Percentiles rank a stretch among this genome's conserved stretches.
phyloP scores from a whole-genome alignment of 2,329 filamentous ascomycete genomes.

The Aureobasidium sp. region DNA sequence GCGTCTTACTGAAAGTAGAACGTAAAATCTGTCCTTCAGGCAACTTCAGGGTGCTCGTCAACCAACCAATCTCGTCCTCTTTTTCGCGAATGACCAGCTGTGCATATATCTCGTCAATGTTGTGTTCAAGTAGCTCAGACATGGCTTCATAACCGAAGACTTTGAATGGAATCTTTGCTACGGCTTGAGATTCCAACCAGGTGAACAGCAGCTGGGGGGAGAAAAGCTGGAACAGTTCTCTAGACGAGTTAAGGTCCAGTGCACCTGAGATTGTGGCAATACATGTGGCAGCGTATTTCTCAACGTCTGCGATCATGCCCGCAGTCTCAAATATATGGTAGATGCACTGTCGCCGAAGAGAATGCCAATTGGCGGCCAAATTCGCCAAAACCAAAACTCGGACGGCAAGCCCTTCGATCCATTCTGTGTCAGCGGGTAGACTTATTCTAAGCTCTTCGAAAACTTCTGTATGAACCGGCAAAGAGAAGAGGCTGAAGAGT shows the following conservation, averaged over 20 bases:
- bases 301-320: conserved; percentile 58
- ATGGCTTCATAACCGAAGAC: conserved; percentile 74
- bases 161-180: conserved; percentile 70
- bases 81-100: conserved; percentile 76
- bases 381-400: conserved; percentile 68
- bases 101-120: conserved; percentile 69
- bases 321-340: conserved; percentile 94
- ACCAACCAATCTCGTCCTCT: conserved; percentile 50
- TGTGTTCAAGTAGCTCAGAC: conserved; percentile 58
- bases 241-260: conserved; percentile 57
- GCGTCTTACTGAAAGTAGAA: conserved; percentile 64
- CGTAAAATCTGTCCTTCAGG: conserved; percentile 52
- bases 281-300: conserved; percentile 64
- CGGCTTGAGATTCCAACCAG: conserved; percentile 62
- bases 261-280: conserved; percentile 57
- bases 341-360: conserved; percentile 73
- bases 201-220: conserved; percentile 84
- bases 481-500: conserved; percentile 74
- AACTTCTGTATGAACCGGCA: conserved; percentile 74
- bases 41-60: conserved; percentile 52
- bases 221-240: conserved; percentile 72
- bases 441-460: conserved; percentile 75
- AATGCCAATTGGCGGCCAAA: conserved; percentile 76
- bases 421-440: conserved; percentile 64
- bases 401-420: conserved; percentile 75